phyloP scores from a whole-genome alignment of 2,329 filamentous ascomycete species.

The Ascomycota sp. region DNA sequence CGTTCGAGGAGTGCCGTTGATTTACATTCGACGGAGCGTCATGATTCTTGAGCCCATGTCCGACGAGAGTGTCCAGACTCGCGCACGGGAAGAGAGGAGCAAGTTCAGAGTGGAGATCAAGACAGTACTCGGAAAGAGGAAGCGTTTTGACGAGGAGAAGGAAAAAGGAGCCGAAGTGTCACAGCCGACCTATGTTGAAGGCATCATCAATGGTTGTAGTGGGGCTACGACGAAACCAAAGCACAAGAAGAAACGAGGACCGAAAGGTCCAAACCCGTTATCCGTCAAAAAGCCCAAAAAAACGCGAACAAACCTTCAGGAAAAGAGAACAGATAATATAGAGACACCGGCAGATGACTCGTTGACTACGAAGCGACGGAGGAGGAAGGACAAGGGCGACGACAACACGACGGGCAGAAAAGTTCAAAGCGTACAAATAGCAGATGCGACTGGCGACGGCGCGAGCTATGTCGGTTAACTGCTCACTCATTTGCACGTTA shows the following conservation, averaged over 20 bases:
- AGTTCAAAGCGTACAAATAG: slow-evolving; percentile 2
- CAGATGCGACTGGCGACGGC: slow-evolving; percentile 2
- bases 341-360: slow-evolving; percentile 7
- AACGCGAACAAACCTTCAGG: slow-evolving; percentile 11
- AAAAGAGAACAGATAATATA: slow-evolving; percentile 8
- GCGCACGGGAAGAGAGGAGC: slow-evolving; percentile 46
- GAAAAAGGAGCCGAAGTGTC: slow-evolving; percentile 17
- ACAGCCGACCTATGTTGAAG: slow-evolving; percentile 5
- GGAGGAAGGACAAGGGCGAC: slow-evolving; percentile 9
- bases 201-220: too few species aligned
- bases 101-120: slow-evolving; percentile 57
- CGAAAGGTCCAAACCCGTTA: slow-evolving; percentile 51
- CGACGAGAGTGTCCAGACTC: slow-evolving; percentile 37
- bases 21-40: slow-evolving; percentile 62
- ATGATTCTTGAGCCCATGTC: slow-evolving; percentile 58
- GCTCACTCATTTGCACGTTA: too few species aligned
- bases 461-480: too few species aligned
- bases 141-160: slow-evolving; percentile 17
- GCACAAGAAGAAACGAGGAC: slow-evolving; percentile 37
- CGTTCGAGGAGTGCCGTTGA: slow-evolving; percentile 53
- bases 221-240: slow-evolving; percentile 20
- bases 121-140: slow-evolving; percentile 27
- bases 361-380: slow-evolving; percentile 12
- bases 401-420: slow-evolving; percentile 4
- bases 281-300: slow-evolving; percentile 51